Evolutionary conservation across 257 asterid species (phyloP).

Genomic region (Fraxinus pennsylvanica): DNA sequence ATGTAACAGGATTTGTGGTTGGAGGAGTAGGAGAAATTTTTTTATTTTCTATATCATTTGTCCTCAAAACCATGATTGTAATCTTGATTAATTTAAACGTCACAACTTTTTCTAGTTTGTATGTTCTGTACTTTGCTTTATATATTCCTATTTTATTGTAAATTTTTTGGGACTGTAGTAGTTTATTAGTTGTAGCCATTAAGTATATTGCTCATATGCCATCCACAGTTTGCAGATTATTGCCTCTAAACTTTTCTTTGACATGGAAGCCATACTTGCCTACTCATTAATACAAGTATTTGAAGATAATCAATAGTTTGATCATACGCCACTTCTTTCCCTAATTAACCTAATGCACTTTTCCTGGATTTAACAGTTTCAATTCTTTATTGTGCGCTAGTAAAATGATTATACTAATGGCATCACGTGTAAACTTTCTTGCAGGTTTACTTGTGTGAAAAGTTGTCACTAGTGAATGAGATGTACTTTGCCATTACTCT

Average conservation of each 20-base stretch:
- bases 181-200: not conserved
- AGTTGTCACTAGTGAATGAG: slow-evolving; percentile 90
- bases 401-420: not conserved
- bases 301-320: slow-evolving; percentile 5
- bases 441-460: slow-evolving; percentile 94
- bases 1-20: not conserved
- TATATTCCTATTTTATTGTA: not conserved
- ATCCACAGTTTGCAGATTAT: not conserved
- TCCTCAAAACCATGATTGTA: not conserved
- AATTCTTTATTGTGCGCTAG: slow-evolving; percentile 1
- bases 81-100: not conserved
- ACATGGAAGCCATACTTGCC: not conserved
- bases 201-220: not conserved
- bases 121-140: not conserved
- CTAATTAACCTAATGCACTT: slow-evolving; percentile 7
- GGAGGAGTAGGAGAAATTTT: not conserved
- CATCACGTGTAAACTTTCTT: slow-evolving; percentile 10
- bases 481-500: slow-evolving; percentile 99
- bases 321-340: not conserved
- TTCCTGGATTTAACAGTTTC: not conserved
- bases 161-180: not conserved
- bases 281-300: not conserved
- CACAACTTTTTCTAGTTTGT: not conserved
- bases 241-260: not conserved
- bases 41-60: not conserved